Percentiles rank a stretch among this genome's conserved stretches.
Conservation (phyloP, 768 basidiomycete genomes). For the Tubosaeta sp. region DNA sequence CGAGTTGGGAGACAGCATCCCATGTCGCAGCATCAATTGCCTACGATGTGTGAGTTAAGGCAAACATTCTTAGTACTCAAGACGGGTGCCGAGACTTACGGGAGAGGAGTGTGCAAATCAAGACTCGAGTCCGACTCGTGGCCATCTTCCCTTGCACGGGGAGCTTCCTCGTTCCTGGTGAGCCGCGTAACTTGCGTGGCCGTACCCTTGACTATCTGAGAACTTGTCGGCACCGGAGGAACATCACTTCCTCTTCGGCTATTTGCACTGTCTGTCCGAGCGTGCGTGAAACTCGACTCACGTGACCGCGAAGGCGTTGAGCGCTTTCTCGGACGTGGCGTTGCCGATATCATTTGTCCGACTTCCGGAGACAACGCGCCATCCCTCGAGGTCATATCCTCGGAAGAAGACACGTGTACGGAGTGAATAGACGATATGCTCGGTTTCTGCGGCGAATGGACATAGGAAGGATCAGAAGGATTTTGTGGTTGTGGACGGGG, state of each 20-base stretch:
- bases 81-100: conserved; percentile 42
- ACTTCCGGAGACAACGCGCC: conserved; percentile 37
- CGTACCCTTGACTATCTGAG: neutral
- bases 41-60: conserved; percentile 29
- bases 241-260: conserved; percentile 8
- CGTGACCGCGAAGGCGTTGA: conserved; percentile 22
- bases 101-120: conserved; percentile 64
- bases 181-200: neutral
- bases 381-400: conserved; percentile 2
- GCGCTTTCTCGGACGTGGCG: conserved; percentile 33
- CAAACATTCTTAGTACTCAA: neutral
- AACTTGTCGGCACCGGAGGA: conserved; percentile 10
- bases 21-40: conserved; percentile 62
- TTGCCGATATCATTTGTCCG: conserved; percentile 35
- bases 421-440: conserved; percentile 15
- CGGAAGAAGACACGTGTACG: conserved; percentile 10
- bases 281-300: conserved; percentile 15
- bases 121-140: conserved; percentile 60
- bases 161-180: neutral
- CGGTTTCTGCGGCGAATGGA: conserved; percentile 22
- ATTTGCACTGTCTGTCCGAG: conserved; percentile 13
- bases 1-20: conserved; percentile 62
- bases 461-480: conserved; percentile 12
- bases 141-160: conserved; percentile 25
- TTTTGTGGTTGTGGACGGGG: conserved; percentile 14